phyloP scores from a whole-genome alignment of 1,284 basidiomycete species.

The Ceratobasidium sp. region DNA sequence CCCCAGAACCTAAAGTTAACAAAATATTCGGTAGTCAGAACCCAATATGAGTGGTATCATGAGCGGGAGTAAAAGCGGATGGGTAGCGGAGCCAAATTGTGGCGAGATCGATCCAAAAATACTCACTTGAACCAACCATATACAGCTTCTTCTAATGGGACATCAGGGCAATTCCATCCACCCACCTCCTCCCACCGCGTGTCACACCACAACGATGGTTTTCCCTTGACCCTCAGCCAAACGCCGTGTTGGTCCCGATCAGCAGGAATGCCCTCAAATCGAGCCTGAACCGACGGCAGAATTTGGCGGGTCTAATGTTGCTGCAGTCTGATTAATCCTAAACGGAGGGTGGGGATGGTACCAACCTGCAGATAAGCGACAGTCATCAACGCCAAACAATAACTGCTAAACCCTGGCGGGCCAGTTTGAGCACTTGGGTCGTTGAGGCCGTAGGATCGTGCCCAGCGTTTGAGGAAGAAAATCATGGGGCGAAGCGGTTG shows the following conservation, averaged over 20 bases:
- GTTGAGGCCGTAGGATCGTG: constrained; percentile 63
- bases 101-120: constrained; percentile 60
- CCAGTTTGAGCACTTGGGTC: constrained; percentile 54
- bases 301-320: constrained; percentile 56
- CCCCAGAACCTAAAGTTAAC: constrained; percentile 27
- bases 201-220: constrained; percentile 51
- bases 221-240: constrained; percentile 56
- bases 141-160: constrained; percentile 54
- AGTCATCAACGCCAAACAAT: constrained; percentile 68
- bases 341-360: constrained; percentile 23
- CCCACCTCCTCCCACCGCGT: constrained; percentile 57
- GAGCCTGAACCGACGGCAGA: constrained; percentile 64
- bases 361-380: constrained; percentile 66
- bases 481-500: constrained; percentile 61
- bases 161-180: constrained; percentile 50
- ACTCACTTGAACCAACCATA: constrained; percentile 63
- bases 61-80: constrained; percentile 47
- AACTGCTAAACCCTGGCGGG: constrained; percentile 64
- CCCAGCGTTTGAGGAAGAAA: constrained; percentile 65
- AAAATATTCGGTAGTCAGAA: neutral
- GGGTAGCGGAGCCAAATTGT: constrained; percentile 50
- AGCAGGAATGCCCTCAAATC: constrained; percentile 50
- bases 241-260: constrained; percentile 52
- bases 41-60: too few species aligned
- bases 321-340: constrained; percentile 6